A percentile compares a stretch with the other conserved stretches of the same genome.
Evolutionary conservation across 2,329 filamentous ascomycete genomes (phyloP).

Genomic region (Pseudocercospora crystallina): DNA sequence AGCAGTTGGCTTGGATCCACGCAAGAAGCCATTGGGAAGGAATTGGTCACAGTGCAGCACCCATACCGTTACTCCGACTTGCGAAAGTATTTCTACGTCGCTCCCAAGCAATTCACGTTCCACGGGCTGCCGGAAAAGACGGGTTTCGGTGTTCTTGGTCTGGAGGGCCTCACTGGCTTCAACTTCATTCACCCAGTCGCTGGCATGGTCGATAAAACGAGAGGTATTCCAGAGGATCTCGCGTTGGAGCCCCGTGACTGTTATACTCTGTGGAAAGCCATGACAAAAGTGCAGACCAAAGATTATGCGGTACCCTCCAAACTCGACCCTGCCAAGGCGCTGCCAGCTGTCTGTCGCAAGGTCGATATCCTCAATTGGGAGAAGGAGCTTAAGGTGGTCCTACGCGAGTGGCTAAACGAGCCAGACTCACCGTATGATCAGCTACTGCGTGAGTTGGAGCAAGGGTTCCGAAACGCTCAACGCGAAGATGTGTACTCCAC

Average conservation of each 20-base stretch:
- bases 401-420: conserved; percentile 62
- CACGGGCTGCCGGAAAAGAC: conserved; percentile 49
- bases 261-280: conserved; percentile 62
- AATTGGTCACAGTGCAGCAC: conserved; percentile 69
- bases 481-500: conserved; percentile 28
- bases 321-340: conserved; percentile 51
- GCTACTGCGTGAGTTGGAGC: conserved; percentile 52
- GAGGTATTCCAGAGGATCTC: conserved; percentile 67
- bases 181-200: conserved; percentile 66
- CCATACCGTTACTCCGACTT: conserved; percentile 72
- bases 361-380: conserved; percentile 68
- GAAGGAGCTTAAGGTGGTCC: conserved; percentile 55
- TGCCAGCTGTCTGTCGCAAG: conserved; percentile 61
- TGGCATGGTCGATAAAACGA: conserved; percentile 60
- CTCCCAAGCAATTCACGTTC: conserved; percentile 52
- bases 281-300: conserved; percentile 58
- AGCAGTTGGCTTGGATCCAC: conserved; percentile 65
- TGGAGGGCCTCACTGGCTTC: conserved; percentile 54
- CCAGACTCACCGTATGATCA: conserved; percentile 52
- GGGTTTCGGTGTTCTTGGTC: conserved; percentile 45
- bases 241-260: conserved; percentile 71
- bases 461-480: conserved; percentile 25
- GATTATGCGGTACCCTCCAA: conserved; percentile 45
- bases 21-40: conserved; percentile 62
- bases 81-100: conserved; percentile 68